Evolutionary conservation across 306 rosid species (phyloP).

Genomic region (Cucurbita argyrosperma): DNA sequence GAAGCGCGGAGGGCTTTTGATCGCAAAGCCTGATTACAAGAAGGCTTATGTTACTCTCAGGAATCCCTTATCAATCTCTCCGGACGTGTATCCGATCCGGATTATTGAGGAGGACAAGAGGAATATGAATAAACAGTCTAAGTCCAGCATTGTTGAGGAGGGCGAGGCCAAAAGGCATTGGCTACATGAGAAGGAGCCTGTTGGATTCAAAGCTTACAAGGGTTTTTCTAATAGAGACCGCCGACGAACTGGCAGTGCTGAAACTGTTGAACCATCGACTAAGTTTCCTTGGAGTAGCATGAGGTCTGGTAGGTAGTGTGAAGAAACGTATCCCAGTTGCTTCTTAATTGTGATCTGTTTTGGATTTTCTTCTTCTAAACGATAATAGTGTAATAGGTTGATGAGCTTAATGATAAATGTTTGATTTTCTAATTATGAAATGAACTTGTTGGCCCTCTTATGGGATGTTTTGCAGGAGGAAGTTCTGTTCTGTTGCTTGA

Average conservation of each 20-base stretch:
- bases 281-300: conserved; percentile 78
- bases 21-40: conserved; percentile 70
- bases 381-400: background rate
- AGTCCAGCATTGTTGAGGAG: conserved; percentile 37
- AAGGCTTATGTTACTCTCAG: conserved; percentile 74
- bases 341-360: background rate
- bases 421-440: background rate
- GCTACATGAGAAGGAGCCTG: conserved; percentile 34
- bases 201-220: conserved; percentile 5
- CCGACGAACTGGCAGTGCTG: conserved; percentile 4
- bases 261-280: conserved; percentile 5
- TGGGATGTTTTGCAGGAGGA: background rate
- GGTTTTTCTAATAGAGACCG: conserved; percentile 11
- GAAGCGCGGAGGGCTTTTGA: conserved; percentile 36
- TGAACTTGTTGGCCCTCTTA: background rate
- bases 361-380: background rate
- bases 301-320: conserved; percentile 38
- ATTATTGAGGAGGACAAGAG: conserved; percentile 27
- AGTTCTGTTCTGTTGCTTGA: background rate
- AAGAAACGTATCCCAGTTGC: background rate
- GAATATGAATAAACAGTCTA: conserved; percentile 29
- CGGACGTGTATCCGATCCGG: conserved; percentile 32
- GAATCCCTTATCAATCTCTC: conserved; percentile 38
- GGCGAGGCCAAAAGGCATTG: conserved; percentile 47
- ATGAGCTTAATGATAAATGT: background rate